These are phyloP conservation scores for Ceratobasidium theobromae DNA, from an alignment of 1,284 basidiomycete species.

Conservation along the genomic window DNA sequence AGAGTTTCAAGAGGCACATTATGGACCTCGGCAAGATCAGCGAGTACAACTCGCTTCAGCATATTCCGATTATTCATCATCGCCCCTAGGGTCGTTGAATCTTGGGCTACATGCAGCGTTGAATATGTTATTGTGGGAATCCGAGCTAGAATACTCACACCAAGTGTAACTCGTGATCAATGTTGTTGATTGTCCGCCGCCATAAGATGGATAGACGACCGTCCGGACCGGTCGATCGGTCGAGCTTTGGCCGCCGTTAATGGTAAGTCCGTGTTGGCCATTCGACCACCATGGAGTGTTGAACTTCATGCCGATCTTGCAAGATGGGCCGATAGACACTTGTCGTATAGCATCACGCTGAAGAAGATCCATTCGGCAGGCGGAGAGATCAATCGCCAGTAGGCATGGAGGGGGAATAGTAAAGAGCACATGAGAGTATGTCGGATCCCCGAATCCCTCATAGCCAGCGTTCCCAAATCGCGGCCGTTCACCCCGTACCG, in stretches of 20 bases:
- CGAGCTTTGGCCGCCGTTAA: background rate
- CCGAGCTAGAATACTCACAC: background rate
- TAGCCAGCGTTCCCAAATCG: slow-evolving; percentile 30
- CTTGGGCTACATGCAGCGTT: background rate
- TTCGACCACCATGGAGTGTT: slow-evolving; percentile 45
- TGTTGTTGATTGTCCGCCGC: background rate
- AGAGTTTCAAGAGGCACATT: background rate
- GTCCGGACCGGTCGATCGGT: slow-evolving; percentile 41
- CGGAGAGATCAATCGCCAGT: slow-evolving; percentile 39
- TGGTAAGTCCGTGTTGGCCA: background rate
- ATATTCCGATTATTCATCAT: background rate
- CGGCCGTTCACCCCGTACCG: slow-evolving; percentile 24
- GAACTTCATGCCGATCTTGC: slow-evolving; percentile 46
- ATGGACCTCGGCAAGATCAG: slow-evolving; percentile 7
- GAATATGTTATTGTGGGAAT: background rate
- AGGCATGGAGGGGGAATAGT: slow-evolving; percentile 41
- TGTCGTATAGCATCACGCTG: slow-evolving; percentile 40
- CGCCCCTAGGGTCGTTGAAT: background rate
- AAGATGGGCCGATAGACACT: slow-evolving; percentile 40
- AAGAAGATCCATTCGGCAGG: slow-evolving; percentile 37
- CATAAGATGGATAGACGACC: slow-evolving; percentile 14
- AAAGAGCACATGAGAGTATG: slow-evolving; percentile 42
- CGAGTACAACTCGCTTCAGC: background rate
- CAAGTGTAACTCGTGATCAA: slow-evolving; percentile 14
- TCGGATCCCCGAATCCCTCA: slow-evolving; percentile 19